Percentiles rank a stretch among this genome's conserved stretches.
Evolutionary conservation across 139 green algal species (phyloP).

Genomic region (Spirogloea muscicola): DNA sequence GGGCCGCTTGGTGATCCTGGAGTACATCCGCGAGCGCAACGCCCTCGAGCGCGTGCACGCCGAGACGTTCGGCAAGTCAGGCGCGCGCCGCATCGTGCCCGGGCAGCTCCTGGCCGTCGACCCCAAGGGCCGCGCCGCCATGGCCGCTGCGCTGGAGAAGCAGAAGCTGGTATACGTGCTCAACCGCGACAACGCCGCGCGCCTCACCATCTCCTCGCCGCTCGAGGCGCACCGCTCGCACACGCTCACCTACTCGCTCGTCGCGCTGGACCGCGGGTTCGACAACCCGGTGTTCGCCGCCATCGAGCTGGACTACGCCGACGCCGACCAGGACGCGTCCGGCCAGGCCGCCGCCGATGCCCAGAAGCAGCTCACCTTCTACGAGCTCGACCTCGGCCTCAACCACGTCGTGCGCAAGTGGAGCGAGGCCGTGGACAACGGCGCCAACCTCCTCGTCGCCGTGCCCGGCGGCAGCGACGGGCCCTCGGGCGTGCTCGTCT

Average conservation of each 20-base stretch:
- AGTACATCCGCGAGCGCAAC: conserved; percentile 83
- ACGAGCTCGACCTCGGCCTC: conserved; percentile 97
- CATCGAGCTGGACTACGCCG: conserved; percentile 95
- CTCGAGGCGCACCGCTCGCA: conserved; percentile 94
- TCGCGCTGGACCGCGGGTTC: conserved; percentile 91
- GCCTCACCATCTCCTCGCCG: conserved; percentile 94
- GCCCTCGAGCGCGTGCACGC: conserved; percentile 88
- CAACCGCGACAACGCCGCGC: conserved; percentile 87
- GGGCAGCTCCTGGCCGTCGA: conserved; percentile 82
- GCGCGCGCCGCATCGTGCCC: conserved; percentile 88
- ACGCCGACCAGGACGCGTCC: conserved; percentile 69
- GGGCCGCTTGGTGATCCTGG: conserved; percentile 90
- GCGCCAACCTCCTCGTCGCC: conserved; percentile 90
- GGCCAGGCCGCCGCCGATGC: conserved; percentile 61
- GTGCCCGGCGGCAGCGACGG: conserved; percentile 87
- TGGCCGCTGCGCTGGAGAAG: conserved; percentile 93
- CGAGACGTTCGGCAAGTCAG: conserved; percentile 95
- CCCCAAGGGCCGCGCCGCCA: conserved; percentile 88
- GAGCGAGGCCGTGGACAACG: conserved; percentile 87
- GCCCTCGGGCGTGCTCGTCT: conserved; percentile 88
- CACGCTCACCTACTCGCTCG: conserved; percentile 76
- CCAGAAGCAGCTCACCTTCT: conserved; percentile 94
- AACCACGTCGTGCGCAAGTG: conserved; percentile 94
- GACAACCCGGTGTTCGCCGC: conserved; percentile 98
- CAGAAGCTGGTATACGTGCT: conserved; percentile 99